A percentile compares a stretch with the other conserved stretches of the same genome.
phyloP scores from a whole-genome alignment of 257 asterid species.

The Solanum rostratum region DNA sequence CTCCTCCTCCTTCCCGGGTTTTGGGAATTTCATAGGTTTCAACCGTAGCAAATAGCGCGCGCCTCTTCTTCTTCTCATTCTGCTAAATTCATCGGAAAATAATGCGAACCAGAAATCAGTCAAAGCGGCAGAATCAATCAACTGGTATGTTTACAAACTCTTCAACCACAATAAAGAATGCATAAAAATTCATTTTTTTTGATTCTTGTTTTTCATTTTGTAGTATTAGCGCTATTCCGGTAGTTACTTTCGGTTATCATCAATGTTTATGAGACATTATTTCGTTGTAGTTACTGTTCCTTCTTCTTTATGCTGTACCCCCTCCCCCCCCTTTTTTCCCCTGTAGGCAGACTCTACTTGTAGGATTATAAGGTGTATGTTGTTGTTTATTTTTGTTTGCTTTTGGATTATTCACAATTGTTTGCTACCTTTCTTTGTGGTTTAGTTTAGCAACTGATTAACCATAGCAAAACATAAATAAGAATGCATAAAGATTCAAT shows the following conservation, averaged over 20 bases:
- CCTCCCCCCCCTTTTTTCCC: too few relatives aligned
- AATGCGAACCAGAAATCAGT: conserved; percentile 60
- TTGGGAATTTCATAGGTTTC: background rate
- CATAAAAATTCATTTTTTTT: background rate
- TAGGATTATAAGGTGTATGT: background rate
- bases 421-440: background rate
- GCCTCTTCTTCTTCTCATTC: background rate
- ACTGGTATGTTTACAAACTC: conserved; percentile 17
- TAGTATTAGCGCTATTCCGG: background rate
- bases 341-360: too few relatives aligned
- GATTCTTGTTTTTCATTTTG: background rate
- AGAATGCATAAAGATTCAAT: background rate
- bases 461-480: background rate
- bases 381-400: background rate
- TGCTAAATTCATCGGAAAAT: background rate
- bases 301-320: background rate
- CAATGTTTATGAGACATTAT: background rate
- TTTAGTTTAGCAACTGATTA: background rate
- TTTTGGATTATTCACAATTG: background rate
- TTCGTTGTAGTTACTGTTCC: background rate
- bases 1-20: background rate
- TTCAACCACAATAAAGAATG: background rate
- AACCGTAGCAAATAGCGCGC: conserved; percentile 8
- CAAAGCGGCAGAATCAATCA: conserved; percentile 30
- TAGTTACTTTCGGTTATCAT: background rate